Conservation (phyloP, 2,329 filamentous ascomycete species). For the Chaetothyriales sp. region DNA sequence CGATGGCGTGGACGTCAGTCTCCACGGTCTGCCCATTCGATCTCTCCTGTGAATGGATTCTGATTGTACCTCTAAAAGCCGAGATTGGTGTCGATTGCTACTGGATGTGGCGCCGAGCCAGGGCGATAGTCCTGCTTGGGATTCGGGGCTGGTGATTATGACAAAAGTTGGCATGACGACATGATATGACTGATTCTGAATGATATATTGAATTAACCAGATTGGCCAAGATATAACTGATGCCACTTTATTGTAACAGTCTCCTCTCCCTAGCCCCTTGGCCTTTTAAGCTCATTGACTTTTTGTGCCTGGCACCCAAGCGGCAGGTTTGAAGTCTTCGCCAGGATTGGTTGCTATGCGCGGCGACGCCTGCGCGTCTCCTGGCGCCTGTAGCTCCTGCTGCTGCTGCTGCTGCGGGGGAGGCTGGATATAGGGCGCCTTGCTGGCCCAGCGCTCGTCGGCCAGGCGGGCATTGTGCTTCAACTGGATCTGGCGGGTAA, state of each 20-base stretch:
- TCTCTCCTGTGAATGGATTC: neutral
- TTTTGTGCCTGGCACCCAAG: neutral
- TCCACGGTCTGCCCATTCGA: neutral
- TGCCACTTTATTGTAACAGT: neutral
- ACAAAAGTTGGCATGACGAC: neutral
- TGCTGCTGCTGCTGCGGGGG: constrained; percentile 23
- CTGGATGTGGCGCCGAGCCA: neutral
- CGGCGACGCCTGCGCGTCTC: neutral
- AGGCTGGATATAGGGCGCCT: constrained; percentile 43
- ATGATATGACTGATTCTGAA: neutral
- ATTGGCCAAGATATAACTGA: neutral
- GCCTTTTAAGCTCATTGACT: neutral
- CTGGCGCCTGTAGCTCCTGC: neutral
- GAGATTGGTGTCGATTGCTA: neutral
- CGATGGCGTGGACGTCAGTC: neutral
- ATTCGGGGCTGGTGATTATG: neutral
- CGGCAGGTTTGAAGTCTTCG: neutral
- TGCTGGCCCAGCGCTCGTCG: constrained; percentile 46
- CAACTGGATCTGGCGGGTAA: constrained; percentile 41
- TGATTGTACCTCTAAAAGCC: neutral
- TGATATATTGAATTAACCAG: neutral
- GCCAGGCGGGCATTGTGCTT: constrained; percentile 44
- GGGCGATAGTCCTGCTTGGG: too few relatives aligned
- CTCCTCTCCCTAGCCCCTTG: neutral
- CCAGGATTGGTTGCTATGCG: neutral